Base-by-base conservation (phyloP, 441 rosid species). In the Eruca vesicaria region DNA sequence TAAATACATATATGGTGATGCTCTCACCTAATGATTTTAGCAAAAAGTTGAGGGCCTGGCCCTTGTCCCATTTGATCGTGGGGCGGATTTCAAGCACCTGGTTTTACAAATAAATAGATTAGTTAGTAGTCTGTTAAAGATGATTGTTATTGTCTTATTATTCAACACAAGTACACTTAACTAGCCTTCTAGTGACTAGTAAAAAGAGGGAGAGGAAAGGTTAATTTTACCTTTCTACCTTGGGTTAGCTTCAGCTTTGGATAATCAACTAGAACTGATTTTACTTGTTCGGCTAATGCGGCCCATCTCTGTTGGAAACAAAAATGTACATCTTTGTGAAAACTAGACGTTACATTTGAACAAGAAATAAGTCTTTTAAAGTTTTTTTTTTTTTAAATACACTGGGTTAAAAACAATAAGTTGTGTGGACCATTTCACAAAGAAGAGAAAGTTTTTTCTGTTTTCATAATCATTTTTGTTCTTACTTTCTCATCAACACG, bases 1-100 rank as follows among this genome's bases (percentile, higher is more conserved):
- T 12, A 28, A n/a, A 28, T 7, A 12, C 8, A 11, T 35, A 29
- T 55, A 26, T 31, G 16, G 19, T 50, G 18, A 32, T 31, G 18
- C 29, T 45, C 81, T 78, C 68, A 85, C 93, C 93, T 29, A 89
- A 78, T 14, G 89, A 74, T 61, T 82, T 86, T 32, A 89, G 70
- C 69, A 89, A 82, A 79, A 85, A 89, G 12, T 85, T 82, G 56
- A 89, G 88, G 72, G 94, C 94, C 59, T 83, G 87, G 3, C 92
- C 94, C 76, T 89, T 89, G 88, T 89, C 89, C 94, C 94, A 89
- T 80, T 84, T 84, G 76, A 89, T 87, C 52, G 84, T 85, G 12
- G 94, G 94, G n/a, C 94, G 90, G 61, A 89, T 86, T 74, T 89
- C 94, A 14, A 89, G 78, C 16, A 87, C 85, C 90, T 88, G 75